Conservation (phyloP, 306 rosid genomes). For the Acacia acuminata region DNA sequence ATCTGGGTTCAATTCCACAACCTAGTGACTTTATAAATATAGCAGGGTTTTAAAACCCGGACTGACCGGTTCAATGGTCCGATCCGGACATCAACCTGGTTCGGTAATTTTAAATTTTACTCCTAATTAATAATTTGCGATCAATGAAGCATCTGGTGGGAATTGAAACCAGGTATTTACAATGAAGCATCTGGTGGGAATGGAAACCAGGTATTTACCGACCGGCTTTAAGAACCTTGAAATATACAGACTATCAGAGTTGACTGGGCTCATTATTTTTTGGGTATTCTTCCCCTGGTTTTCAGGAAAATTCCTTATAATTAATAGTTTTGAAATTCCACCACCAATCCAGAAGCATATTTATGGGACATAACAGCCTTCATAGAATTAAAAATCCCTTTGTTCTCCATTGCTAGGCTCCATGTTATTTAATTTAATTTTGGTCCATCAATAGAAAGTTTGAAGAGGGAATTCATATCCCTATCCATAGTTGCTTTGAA, state of each 20-base stretch:
- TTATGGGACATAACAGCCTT: conserved; percentile 56
- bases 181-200: too few relatives aligned
- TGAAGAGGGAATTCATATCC: conserved; percentile 24
- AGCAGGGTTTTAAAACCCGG: too few relatives aligned
- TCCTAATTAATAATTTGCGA: too few relatives aligned
- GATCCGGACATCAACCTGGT: too few relatives aligned
- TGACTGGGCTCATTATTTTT: neutral
- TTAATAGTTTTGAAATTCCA: conserved; percentile 61
- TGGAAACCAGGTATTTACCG: too few relatives aligned
- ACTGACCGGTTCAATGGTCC: accelerated
- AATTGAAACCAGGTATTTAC: too few relatives aligned
- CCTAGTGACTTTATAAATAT: too few relatives aligned
- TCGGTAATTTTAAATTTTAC: too few relatives aligned
- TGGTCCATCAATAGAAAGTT: conserved; percentile 29
- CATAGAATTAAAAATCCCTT: conserved; percentile 17
- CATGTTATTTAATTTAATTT: conserved; percentile 43
- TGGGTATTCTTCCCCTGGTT: neutral
- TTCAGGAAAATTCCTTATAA: neutral
- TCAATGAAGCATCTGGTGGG: too few relatives aligned
- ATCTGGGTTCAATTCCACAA: too few relatives aligned
- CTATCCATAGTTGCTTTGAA: conserved; percentile 29
- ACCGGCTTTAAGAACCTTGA: too few relatives aligned
- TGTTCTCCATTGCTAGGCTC: conserved; percentile 39
- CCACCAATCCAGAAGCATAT: conserved; percentile 85
- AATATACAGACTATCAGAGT: too few relatives aligned